phyloP scores from a whole-genome alignment of 2,329 filamentous ascomycete species.

The Trichoderma cornu-damae region DNA sequence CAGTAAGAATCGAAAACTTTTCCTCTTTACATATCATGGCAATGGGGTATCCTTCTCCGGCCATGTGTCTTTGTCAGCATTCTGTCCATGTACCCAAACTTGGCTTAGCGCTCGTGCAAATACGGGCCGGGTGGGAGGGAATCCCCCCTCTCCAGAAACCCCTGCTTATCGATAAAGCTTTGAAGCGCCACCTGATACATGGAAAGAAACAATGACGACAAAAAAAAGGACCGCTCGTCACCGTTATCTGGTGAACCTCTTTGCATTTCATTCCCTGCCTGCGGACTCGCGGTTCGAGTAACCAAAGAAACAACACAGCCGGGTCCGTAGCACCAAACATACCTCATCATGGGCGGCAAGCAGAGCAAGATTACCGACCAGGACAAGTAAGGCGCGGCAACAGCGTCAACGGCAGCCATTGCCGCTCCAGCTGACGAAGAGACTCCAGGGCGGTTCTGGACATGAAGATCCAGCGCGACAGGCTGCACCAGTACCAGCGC shows the following conservation, averaged over 20 bases:
- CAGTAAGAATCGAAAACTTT: no score
- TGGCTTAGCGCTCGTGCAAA: background rate
- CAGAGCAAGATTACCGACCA: slow-evolving; percentile 61
- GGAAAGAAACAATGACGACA: slow-evolving; percentile 17
- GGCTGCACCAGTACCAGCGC: slow-evolving; percentile 91
- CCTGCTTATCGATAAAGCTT: slow-evolving; percentile 18
- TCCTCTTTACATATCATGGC: no score
- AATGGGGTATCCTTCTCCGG: no score
- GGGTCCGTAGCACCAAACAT: background rate
- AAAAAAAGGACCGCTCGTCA: background rate
- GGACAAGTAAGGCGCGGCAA: slow-evolving; percentile 63
- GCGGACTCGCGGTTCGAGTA: background rate
- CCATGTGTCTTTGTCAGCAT: no score
- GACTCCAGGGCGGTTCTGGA: slow-evolving; percentile 79
- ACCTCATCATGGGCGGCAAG: slow-evolving; percentile 48
- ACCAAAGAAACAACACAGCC: background rate
- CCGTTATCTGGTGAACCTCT: background rate
- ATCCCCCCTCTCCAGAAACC: background rate
- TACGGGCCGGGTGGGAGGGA: background rate
- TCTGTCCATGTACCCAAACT: background rate
- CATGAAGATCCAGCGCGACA: slow-evolving; percentile 96
- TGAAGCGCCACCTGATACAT: slow-evolving; percentile 13
- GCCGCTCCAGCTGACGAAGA: background rate
- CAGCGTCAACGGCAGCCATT: background rate
- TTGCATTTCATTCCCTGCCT: background rate